A percentile compares a stretch with the other conserved stretches of the same genome.
These are phyloP conservation scores for Xylaria palmicola DNA, from an alignment of 495 filamentous ascomycete genomes.

Conservation along the genomic window DNA sequence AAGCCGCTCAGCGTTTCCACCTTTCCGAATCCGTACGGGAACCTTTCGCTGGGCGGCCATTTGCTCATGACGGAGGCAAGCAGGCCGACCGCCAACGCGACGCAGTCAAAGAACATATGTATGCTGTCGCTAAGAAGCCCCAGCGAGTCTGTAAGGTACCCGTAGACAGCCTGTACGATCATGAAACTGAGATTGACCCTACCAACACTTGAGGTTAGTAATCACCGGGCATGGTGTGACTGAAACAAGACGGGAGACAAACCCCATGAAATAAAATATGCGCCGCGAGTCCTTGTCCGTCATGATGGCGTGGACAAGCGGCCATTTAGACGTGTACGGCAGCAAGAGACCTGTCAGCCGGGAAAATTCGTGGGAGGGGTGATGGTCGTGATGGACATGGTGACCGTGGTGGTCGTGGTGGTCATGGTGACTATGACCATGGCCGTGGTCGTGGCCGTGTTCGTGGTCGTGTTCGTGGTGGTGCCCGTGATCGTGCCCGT, in stretches of 20 bases:
- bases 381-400: conserved; percentile 33
- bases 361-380: conserved; percentile 45
- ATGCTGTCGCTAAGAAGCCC: conserved; percentile 95
- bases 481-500: conserved; percentile 1
- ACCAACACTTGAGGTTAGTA: conserved; percentile 19
- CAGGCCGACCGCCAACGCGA: conserved; percentile 86
- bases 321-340: conserved; percentile 62
- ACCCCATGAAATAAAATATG: conserved; percentile 97
- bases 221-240: background rate
- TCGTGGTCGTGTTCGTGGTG: background rate
- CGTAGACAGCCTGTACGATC: conserved; percentile 91
- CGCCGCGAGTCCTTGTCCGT: conserved; percentile 89
- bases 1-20: conserved; percentile 96
- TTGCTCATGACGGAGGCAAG: conserved; percentile 97
- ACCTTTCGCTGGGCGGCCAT: conserved; percentile 83
- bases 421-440: conserved; percentile 25
- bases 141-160: conserved; percentile 86
- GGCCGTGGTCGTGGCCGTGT: conserved; percentile 12
- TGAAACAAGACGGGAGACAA: conserved; percentile 27
- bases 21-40: conserved; percentile 95
- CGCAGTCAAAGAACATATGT: conserved; percentile 99
- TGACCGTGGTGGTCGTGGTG: conserved; percentile 24
- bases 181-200: conserved; percentile 96
- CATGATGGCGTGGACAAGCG: conserved; percentile 79
- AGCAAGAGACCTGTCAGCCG: conserved; percentile 66